Conservation (phyloP, 108 stramenopile species). For the Discostella pseudostelligera region DNA sequence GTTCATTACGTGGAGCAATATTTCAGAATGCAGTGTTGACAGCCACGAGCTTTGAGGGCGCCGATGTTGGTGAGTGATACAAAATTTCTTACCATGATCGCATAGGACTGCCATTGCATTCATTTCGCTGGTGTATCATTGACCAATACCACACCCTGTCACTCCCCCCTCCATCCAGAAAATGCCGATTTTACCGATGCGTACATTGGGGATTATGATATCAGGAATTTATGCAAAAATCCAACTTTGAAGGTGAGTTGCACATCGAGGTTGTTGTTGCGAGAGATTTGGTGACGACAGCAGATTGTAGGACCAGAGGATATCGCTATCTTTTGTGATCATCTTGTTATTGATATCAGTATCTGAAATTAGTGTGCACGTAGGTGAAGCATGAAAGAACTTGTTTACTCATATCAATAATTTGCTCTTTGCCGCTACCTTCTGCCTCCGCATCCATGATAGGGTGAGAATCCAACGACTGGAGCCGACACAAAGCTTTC, state of each 20-base stretch:
- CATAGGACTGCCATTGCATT: neutral
- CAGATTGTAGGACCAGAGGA: no score
- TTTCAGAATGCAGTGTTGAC: constrained; percentile 94
- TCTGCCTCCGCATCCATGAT: neutral
- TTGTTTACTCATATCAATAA: neutral
- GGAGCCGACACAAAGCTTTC: constrained; percentile 75
- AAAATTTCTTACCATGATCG: neutral
- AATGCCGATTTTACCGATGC: constrained; percentile 92
- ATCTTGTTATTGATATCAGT: no score
- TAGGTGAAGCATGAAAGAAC: no score
- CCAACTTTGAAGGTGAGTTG: constrained; percentile 75
- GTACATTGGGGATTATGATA: constrained; percentile 90
- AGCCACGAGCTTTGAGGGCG: constrained; percentile 88
- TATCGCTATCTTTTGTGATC: no score
- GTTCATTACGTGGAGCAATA: constrained; percentile 73
- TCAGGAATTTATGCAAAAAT: constrained; percentile 90
- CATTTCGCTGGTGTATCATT: neutral
- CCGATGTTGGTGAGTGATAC: constrained; percentile 58
- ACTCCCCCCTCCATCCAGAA: constrained; percentile 33
- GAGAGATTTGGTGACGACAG: no score
- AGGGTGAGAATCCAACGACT: constrained; percentile 90
- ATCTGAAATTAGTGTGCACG: no score
- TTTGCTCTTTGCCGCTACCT: neutral
- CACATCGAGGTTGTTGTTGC: no score
- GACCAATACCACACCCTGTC: no score